Conservation (phyloP, 805 yeast species). For the Deakozyma indianensis region DNA sequence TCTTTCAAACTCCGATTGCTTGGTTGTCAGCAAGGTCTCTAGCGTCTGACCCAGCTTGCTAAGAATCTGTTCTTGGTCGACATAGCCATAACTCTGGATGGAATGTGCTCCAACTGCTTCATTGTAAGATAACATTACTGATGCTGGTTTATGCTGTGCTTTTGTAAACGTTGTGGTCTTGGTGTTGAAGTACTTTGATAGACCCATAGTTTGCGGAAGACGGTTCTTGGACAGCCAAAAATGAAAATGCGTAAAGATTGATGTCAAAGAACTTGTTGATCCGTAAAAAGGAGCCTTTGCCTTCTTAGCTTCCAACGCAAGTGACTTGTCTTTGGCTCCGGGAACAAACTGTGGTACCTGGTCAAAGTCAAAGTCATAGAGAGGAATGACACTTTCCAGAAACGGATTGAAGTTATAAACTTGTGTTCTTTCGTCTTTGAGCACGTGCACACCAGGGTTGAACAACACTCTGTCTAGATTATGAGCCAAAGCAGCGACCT, state of each 20-base stretch:
- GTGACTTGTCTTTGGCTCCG: slow-evolving; percentile 46
- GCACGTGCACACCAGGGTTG: slow-evolving; percentile 66
- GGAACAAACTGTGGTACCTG: slow-evolving; percentile 43
- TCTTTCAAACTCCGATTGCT: slow-evolving; percentile 34
- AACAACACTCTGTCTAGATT: slow-evolving; percentile 58
- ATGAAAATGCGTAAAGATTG: slow-evolving; percentile 61
- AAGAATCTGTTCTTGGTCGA: slow-evolving; percentile 52
- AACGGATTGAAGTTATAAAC: slow-evolving; percentile 54
- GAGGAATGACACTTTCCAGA: slow-evolving; percentile 43
- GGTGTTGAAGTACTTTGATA: slow-evolving; percentile 31
- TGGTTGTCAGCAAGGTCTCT: slow-evolving; percentile 60
- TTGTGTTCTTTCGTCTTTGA: slow-evolving; percentile 65
- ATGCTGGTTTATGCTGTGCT: slow-evolving; percentile 38
- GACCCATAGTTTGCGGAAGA: slow-evolving; percentile 32
- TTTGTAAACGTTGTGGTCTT: slow-evolving; percentile 23
- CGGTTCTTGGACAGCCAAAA: slow-evolving; percentile 47
- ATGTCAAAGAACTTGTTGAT: slow-evolving; percentile 83
- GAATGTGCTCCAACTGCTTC: slow-evolving; percentile 34
- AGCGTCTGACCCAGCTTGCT: slow-evolving; percentile 65
- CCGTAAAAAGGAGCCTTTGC: slow-evolving; percentile 36
- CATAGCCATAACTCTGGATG: slow-evolving; percentile 54
- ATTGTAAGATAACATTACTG: slow-evolving; percentile 39
- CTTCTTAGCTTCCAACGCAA: slow-evolving; percentile 34
- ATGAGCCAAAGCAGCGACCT: slow-evolving; percentile 47
- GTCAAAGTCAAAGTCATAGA: slow-evolving; percentile 52